Conservation (phyloP, 345 rosid genomes). For the Citrus reticulata region DNA sequence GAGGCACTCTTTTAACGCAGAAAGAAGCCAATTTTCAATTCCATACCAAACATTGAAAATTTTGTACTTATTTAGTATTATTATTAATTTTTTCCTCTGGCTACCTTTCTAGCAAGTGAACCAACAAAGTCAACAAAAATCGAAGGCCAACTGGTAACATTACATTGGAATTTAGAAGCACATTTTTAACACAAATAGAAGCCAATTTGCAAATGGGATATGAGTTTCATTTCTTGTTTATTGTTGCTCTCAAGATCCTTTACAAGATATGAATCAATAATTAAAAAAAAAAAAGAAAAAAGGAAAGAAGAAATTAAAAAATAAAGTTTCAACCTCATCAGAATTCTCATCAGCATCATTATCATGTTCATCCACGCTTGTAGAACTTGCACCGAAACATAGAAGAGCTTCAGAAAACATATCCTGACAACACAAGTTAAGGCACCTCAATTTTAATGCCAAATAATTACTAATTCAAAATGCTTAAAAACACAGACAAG, state of each 20-base stretch:
- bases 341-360: slow-evolving; percentile 35
- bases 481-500: neutral
- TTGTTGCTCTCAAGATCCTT: neutral
- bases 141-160: too few relatives aligned
- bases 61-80: too few relatives aligned
- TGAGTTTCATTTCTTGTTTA: neutral
- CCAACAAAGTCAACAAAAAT: neutral
- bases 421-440: slow-evolving; percentile 41
- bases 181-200: too few relatives aligned
- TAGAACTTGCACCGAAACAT: slow-evolving; percentile 80
- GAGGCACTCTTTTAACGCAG: neutral
- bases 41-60: too few relatives aligned
- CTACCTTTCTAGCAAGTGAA: neutral
- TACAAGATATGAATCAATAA: neutral
- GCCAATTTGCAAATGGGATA: too few relatives aligned
- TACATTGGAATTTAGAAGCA: too few relatives aligned
- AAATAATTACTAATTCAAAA: neutral
- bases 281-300: too few relatives aligned
- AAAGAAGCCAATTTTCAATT: too few relatives aligned
- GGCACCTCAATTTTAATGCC: too few relatives aligned
- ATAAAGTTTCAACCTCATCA: slow-evolving; percentile 41
- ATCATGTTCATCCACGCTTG: slow-evolving; percentile 51
- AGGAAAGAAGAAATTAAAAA: neutral
- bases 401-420: slow-evolving; percentile 75
- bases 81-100: neutral